A percentile compares a stretch with the other conserved stretches of the same genome.
phyloP scores from a whole-genome alignment of 1,284 basidiomycete genomes.

The Mycosarcoma mackinlayi region DNA sequence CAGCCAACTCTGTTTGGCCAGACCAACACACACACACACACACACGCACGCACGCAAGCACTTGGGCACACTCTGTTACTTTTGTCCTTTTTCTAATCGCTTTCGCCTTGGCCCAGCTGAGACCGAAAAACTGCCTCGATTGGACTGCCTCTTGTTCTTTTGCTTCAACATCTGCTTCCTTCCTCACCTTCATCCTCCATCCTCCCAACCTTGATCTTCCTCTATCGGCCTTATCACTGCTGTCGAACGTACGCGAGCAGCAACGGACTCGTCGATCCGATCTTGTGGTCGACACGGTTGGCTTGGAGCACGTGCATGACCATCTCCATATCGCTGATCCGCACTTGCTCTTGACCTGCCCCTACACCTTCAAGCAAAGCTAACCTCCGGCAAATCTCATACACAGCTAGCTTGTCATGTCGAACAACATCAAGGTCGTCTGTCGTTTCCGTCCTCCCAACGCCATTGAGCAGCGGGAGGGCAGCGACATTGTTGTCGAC shows the following conservation, averaged over 20 bases:
- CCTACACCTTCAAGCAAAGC: too few relatives aligned
- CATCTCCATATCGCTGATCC: too few relatives aligned
- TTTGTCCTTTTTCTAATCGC: not conserved
- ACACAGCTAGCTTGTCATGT: constrained; percentile 34
- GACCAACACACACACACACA: constrained; percentile 13
- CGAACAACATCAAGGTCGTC: constrained; percentile 65
- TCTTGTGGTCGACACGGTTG: too few relatives aligned
- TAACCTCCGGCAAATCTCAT: not conserved
- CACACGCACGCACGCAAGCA: not conserved
- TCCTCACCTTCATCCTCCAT: not conserved
- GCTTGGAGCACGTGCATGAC: too few relatives aligned
- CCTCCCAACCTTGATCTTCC: too few relatives aligned
- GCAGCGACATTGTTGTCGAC: constrained; percentile 88
- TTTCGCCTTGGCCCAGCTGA: not conserved
- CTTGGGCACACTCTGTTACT: not conserved
- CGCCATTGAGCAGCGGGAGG: constrained; percentile 85
- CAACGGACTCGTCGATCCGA: too few relatives aligned
- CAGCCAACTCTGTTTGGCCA: constrained; percentile 1
- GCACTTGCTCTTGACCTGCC: too few relatives aligned
- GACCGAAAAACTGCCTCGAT: not conserved
- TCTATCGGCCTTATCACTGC: too few relatives aligned
- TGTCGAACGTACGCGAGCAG: too few relatives aligned
- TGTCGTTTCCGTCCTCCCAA: constrained; percentile 88
- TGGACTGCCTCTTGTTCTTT: not conserved
- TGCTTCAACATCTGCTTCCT: not conserved